Base-by-base conservation (phyloP, 176 grass and related monocot species). In the Triticum monococcum region DNA sequence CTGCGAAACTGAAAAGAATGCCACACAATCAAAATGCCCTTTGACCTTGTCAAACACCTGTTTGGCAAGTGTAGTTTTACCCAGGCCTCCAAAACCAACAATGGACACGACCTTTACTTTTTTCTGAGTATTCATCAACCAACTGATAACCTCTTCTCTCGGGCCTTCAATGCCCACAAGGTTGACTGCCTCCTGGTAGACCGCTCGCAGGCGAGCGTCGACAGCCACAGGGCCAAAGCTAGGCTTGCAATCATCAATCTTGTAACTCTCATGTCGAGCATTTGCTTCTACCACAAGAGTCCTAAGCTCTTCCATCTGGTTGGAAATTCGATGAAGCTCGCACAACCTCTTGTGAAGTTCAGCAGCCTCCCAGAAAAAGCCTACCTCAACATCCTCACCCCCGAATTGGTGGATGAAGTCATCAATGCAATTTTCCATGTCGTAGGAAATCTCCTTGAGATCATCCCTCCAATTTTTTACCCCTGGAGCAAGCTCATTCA, bases 111-210 rank as follows among this genome's bases (percentile, higher is more conserved):
- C 46, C 60, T 63, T 63, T 0, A 63, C 1, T 63, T 25, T 12
- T 24, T 25, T 4, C 60, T 25, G n/a, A 24, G 60, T 4, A 24
- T 63, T 0, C 60, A 63, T 63, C 60, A 63, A 63, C 60, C 60
- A 63, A 25, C 0, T 63, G 8, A 1, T 0, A 9, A 63, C n/a
- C n/a, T 63, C 60, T 0, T 63, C 3, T 0, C 0, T 25, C 0
- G 60, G 60, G 60, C 9, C n/a, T 1, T 25, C 60, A 25, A 63
- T 63, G 23, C 60, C 60, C 1, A 63, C 60, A 25, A 24, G 60
- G 60, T 0, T 0, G 60, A 0, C 0, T 0, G 1, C 60, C n/a
- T 63, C 60, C 60, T 63, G 3, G 60, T 63, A 63, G 0, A 63
- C 4, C 4, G 60, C 60, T 0, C 0, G 3, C 4, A 63, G 3